Evolutionary conservation across 1,284 basidiomycete species (phyloP), one percentile per base, ranked within the genome.

Genomic region (Puccinia sorghi): DNA sequence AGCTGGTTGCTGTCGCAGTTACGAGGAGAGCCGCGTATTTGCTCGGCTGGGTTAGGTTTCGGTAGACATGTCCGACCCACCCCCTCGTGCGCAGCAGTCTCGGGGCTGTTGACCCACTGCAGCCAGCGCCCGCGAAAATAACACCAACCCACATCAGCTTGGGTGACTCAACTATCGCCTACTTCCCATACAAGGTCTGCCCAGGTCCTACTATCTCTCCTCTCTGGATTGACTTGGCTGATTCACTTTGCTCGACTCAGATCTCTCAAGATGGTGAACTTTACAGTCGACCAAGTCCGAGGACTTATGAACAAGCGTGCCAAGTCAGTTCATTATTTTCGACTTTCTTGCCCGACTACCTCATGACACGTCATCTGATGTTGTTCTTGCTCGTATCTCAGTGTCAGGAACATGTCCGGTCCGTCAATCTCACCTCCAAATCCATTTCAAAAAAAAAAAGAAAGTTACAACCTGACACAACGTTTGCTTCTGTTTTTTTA

Each of bases 271-370:
- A 83, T 83, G 75, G 75, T 78, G 39, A 78, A 78, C 67, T 78
- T 78, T 56, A 78, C 75, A 39, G 75, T 78, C 66, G 83, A 78
- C 48, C 75, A 78, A 78, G 75, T 78, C 67, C 66, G 75, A 32
- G 75, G 75, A 32, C 75, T 78, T 37, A 78, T 78, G 75, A 67
- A 78, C 75, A 78, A 78, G 66, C 75, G 75, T 8, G 75, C 75
- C 64, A 78, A 78, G 82, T 82, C 54, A 70, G 72, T 63, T 48
- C 54, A 39, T 48, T 37, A 41, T 37, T 63, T n/a, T n/a, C n/a
- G n/a, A n/a, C 37, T 76, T 13, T 69, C 32, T 46, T 67, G 32
- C 25, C 32, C 39, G 15, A 8, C 17, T 50, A 3, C 57, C 41
- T 27, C 27, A 25, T 7, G 7, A 37, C 0, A n/a, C n/a, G 11